Evolutionary conservation across 768 basidiomycete species (phyloP).

Genomic region (Leccinum disarticulatum): DNA sequence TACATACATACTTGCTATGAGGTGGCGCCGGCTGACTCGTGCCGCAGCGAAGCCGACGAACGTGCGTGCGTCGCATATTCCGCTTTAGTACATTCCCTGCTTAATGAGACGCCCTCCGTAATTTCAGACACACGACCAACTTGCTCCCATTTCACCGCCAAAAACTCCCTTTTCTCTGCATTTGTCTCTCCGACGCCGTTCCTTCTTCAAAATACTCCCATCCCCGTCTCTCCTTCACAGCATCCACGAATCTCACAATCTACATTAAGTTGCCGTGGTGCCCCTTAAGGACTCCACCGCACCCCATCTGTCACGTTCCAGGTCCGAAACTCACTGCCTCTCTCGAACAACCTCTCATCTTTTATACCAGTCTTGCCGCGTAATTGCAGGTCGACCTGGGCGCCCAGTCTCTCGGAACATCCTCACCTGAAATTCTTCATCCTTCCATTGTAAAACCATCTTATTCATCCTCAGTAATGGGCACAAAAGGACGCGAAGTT

Average conservation of each 20-base stretch:
- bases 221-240: constrained; percentile 12
- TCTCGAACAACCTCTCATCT: constrained; percentile 6
- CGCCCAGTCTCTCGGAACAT: not conserved
- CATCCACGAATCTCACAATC: not conserved
- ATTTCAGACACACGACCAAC: constrained; percentile 41
- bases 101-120: constrained; percentile 24
- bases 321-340: constrained; percentile 12
- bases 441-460: constrained; percentile 5
- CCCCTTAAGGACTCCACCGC: constrained; percentile 15
- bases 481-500: constrained; percentile 72
- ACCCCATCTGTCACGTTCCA: constrained; percentile 1
- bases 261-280: constrained; percentile 11
- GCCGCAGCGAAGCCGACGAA: constrained; percentile 35
- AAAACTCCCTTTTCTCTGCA: constrained; percentile 15
- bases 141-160: constrained; percentile 24
- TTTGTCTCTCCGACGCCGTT: constrained; percentile 7
- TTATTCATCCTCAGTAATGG: constrained; percentile 32
- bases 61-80: constrained; percentile 36
- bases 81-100: constrained; percentile 22
- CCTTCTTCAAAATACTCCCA: constrained; percentile 1
- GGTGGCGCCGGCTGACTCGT: constrained; percentile 13
- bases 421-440: not conserved
- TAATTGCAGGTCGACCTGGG: constrained; percentile 2
- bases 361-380: constrained; percentile 2
- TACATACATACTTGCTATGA: not conserved